Base-by-base conservation (phyloP, 2,329 filamentous ascomycete species). In the Sclerotinia glacialis region DNA sequence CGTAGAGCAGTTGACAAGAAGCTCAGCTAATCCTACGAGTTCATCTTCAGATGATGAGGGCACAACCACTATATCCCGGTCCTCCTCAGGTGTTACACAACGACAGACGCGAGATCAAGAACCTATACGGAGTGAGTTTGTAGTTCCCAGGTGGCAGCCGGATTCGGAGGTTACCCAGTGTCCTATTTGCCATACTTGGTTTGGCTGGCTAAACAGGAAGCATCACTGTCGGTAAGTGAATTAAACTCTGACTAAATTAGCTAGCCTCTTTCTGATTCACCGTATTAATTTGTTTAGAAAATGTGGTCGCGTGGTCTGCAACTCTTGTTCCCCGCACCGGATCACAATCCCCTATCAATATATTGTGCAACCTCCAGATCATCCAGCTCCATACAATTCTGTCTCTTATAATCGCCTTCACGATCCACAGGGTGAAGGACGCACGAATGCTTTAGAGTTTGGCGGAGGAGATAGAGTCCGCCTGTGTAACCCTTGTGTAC, bases 341-440 rank as follows among this genome's bases (percentile, higher is more conserved):
- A 98, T 98, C 75, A 96, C 91, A 4, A 97, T 98, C 70, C 94
- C 94, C 0, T 86, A 93, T 71, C 91, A 95, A 75, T 98, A 92
- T 77, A 97, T 98, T 71, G 93, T 97, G 34, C 89, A 89, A 58
- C 90, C 91, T 3, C 89, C 90, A 0, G 28, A 64, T 34, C 65
- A 70, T 79, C 55, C 58, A 26, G 58, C 67, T 55, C 58, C 49
- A 53, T 59, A 69, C 61, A 67, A 46, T 28, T 69, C 66, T 42
- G 44, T n/a, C 6, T 50, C 67, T 11, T 58, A 66, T 16, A 63
- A 60, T 46, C 68, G 69, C 34, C 68, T 67, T 9, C 62, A 68
- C 42, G 70, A 73, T 60, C 66, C 69, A 60, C 67, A 67, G 52
- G 65, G 68, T 11, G 65, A 63, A 28, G 68, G 68, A n/a, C 72